Base-by-base conservation (phyloP, 2,329 filamentous ascomycete species). In the Pseudogymnoascus pannorum region DNA sequence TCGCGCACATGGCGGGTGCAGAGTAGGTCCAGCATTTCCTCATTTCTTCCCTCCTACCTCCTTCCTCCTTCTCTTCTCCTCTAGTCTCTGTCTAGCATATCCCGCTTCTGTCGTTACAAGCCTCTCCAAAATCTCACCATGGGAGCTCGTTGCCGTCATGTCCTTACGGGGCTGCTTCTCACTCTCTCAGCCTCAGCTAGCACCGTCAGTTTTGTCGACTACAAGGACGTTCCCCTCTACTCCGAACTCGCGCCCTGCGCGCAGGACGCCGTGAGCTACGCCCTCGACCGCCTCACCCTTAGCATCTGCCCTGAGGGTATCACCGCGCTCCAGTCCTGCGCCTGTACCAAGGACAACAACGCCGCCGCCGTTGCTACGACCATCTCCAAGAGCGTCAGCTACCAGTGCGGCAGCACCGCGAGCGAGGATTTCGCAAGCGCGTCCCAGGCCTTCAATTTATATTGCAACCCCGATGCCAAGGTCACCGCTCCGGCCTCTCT, bases 391-490 rank as follows among this genome's bases (percentile, higher is more conserved):
- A 75, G 74, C 4, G 68, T 82, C 22, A 74, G 72, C 61, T 73
- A 71, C 40, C 74, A 69, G 44, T 83, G 81, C 63, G 78, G 78
- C 26, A 69, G 69, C 2, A 76, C 76, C 1, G 80, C 79, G 7
- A 77, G 73, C 7, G 77, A 79, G 1, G 79, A 81, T 66, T 71
- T 78, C 20, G 68, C 73, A n/a, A 82, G 80, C 58, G 81, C 75
- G 2, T 71, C 73, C 1, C 75, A 71, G 11, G 75, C 81, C 7
- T 71, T 79, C 59, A 72, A 72, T 22, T 74, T 76, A 33, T 83
- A 83, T 66, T 83, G 81, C 68, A 74, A 77, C 61, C 80, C 79
- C 48, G 72, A 69, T 11, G 62, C 65, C 3, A 66, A 70, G 0
- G 6, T 58, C 54, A 33, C 54, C 29, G 26, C 54, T 4, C 5